Percentiles rank a stretch among this genome's conserved stretches.
These are phyloP conservation scores for Gynostemma pentaphyllum DNA, from an alignment of 306 rosid species.

Conservation along the genomic window DNA sequence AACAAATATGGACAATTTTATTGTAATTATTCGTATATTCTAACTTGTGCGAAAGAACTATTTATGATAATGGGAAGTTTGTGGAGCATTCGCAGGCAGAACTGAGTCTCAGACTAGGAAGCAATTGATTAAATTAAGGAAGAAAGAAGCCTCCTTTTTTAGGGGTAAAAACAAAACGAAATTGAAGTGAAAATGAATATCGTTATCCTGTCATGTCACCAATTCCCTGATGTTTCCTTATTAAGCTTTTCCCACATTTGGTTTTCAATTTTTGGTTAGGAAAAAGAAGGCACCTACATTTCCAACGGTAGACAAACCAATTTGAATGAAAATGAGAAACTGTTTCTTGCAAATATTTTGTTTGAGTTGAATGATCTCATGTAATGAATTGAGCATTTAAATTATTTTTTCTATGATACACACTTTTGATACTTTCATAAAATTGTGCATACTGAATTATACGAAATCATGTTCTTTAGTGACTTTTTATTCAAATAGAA, in stretches of 20 bases:
- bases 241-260: not conserved
- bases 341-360: slow-evolving; percentile 6
- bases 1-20: not conserved
- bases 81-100: not conserved
- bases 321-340: slow-evolving; percentile 1
- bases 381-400: too few species aligned
- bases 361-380: too few species aligned
- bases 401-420: too few species aligned
- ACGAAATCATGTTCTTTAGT: too few species aligned
- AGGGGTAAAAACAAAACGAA: not conserved
- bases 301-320: not conserved
- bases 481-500: too few species aligned
- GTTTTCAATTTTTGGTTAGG: not conserved
- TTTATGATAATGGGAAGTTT: not conserved
- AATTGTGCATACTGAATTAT: too few species aligned
- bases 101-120: not conserved
- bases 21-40: slow-evolving; percentile 4
- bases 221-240: not conserved
- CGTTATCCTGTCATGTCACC: not conserved
- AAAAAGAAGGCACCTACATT: not conserved
- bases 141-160: not conserved
- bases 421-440: too few species aligned
- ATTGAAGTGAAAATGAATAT: not conserved
- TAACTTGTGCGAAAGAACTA: not conserved
- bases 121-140: not conserved